These are phyloP conservation scores for Mycena epipterygia DNA, from an alignment of 768 basidiomycete species.

Conservation along the genomic window DNA sequence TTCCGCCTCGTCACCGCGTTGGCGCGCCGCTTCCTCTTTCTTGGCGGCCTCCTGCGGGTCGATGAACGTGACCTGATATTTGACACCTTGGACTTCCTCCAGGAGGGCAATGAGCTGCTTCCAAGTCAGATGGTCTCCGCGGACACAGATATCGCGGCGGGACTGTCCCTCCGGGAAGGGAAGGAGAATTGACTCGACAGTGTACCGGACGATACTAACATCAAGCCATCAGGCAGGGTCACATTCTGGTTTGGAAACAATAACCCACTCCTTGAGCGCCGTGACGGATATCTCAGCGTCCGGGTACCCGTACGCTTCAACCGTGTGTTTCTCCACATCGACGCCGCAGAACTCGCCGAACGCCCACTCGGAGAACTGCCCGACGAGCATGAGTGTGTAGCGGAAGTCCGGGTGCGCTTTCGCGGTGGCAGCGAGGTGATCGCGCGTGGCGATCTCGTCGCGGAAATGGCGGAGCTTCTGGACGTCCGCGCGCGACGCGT, in stretches of 20 bases:
- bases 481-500: neutral
- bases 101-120: slow-evolving; percentile 8
- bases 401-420: slow-evolving; percentile 9
- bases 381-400: slow-evolving; percentile 21
- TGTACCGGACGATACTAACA: slow-evolving; percentile 19
- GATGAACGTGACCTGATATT: slow-evolving; percentile 5
- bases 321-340: slow-evolving; percentile 1
- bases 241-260: no score
- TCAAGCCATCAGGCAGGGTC: neutral
- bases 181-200: slow-evolving; percentile 20
- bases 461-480: slow-evolving; percentile 19
- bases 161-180: slow-evolving; percentile 6
- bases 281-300: slow-evolving; percentile 21
- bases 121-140: slow-evolving; percentile 15
- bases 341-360: slow-evolving; percentile 4
- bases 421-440: slow-evolving; percentile 12
- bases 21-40: slow-evolving; percentile 18
- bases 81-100: slow-evolving; percentile 19
- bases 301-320: slow-evolving; percentile 7
- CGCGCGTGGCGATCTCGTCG: slow-evolving; percentile 20
- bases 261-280: slow-evolving; percentile 3
- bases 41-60: slow-evolving; percentile 10
- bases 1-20: slow-evolving; percentile 6
- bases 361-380: slow-evolving; percentile 16
- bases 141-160: slow-evolving; percentile 11